Evolutionary conservation across 2,329 filamentous ascomycete genomes (phyloP).

Genomic region (Xylaria sp.): DNA sequence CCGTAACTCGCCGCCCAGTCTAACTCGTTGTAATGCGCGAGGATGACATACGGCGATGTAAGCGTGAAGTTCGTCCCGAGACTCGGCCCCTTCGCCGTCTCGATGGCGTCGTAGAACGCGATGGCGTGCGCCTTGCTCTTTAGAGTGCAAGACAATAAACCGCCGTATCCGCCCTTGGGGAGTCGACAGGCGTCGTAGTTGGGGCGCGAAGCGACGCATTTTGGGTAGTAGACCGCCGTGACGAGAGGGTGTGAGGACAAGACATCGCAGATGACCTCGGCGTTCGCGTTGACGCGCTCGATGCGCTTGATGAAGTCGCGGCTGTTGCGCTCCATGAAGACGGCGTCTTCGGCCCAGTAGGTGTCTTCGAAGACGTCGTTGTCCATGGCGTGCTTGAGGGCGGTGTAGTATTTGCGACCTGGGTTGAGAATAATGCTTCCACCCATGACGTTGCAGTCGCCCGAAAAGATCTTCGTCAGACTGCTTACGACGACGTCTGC

Average conservation of each 20-base stretch:
- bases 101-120: conserved; percentile 77
- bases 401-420: conserved; percentile 61
- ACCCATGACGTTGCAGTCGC: conserved; percentile 97
- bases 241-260: conserved; percentile 58
- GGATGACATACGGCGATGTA: conserved; percentile 80
- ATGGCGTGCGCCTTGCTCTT: conserved; percentile 63
- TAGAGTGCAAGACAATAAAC: conserved; percentile 81
- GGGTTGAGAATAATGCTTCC: conserved; percentile 65
- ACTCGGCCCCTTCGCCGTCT: conserved; percentile 89
- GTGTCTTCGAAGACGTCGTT: conserved; percentile 71
- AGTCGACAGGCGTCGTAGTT: conserved; percentile 77
- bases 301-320: conserved; percentile 83
- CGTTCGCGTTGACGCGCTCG: conserved; percentile 76
- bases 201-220: conserved; percentile 60
- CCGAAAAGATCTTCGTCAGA: conserved; percentile 94
- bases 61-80: conserved; percentile 96
- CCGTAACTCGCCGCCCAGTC: conserved; percentile 84
- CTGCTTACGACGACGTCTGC: conserved; percentile 92
- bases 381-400: conserved; percentile 61
- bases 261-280: conserved; percentile 74
- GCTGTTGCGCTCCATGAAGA: conserved; percentile 95
- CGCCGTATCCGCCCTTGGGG: conserved; percentile 77
- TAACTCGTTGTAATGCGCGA: conserved; percentile 87
- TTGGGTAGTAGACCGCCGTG: conserved; percentile 82
- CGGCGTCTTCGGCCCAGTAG: conserved; percentile 88